phyloP scores from a whole-genome alignment of 495 filamentous ascomycete species.

The Mycothermus thermophilus region DNA sequence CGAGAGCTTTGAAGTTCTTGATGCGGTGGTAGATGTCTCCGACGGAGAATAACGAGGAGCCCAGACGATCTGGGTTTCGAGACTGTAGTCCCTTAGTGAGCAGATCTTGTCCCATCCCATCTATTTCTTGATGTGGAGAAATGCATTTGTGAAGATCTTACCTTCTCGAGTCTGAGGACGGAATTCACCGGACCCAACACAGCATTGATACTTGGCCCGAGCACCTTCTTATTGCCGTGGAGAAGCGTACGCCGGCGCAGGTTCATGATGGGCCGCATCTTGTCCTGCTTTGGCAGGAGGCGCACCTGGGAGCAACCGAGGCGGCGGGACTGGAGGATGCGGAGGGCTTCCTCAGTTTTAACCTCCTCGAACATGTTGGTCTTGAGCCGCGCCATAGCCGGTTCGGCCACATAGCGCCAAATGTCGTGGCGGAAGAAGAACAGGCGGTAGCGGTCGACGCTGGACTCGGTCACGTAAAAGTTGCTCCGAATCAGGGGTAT shows the following conservation, averaged over 20 bases:
- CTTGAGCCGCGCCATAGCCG: slow-evolving; percentile 56
- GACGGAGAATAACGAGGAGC: slow-evolving; percentile 65
- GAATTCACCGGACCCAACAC: slow-evolving; percentile 61
- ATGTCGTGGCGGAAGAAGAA: slow-evolving; percentile 94
- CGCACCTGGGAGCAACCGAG: slow-evolving; percentile 72
- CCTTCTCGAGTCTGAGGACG: slow-evolving; percentile 66
- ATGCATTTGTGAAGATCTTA: slow-evolving; percentile 10
- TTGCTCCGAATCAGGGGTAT: slow-evolving; percentile 76
- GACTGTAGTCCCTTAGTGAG: slow-evolving; percentile 19
- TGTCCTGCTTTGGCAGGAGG: slow-evolving; percentile 55
- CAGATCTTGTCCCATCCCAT: no score
- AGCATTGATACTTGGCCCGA: slow-evolving; percentile 70
- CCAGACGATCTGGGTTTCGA: slow-evolving; percentile 47
- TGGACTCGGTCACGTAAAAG: slow-evolving; percentile 92
- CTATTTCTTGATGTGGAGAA: no score
- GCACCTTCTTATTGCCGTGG: slow-evolving; percentile 36
- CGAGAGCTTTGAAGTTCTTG: slow-evolving; percentile 47
- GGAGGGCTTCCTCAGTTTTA: slow-evolving; percentile 39
- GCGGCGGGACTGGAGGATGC: slow-evolving; percentile 43
- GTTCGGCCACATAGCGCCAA: slow-evolving; percentile 65
- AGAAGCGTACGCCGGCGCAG: slow-evolving; percentile 48
- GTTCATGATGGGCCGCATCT: slow-evolving; percentile 74
- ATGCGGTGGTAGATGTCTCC: slow-evolving; percentile 69
- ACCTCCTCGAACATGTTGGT: slow-evolving; percentile 67
- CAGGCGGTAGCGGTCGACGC: slow-evolving; percentile 59